Evolutionary conservation across 2,329 filamentous ascomycete species (phyloP).

Genomic region (Colletotrichum orbiculare): DNA sequence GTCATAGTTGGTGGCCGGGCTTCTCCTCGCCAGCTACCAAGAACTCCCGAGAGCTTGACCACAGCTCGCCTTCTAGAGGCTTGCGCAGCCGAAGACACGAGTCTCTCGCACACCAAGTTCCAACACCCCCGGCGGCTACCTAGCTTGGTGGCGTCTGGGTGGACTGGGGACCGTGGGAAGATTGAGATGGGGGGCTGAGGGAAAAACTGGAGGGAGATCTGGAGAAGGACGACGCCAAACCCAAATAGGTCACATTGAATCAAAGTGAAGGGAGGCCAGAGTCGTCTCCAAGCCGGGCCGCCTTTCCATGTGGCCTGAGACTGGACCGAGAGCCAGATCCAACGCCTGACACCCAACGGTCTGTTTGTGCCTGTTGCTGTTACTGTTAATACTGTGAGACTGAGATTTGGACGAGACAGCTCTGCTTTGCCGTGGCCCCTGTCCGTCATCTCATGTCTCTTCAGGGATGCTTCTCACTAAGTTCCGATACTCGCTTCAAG

Average conservation of each 20-base stretch:
- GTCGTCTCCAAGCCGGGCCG: conserved; percentile 24
- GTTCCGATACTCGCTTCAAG: background rate
- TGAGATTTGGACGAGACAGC: background rate
- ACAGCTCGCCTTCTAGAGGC: background rate
- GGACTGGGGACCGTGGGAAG: background rate
- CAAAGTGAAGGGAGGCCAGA: conserved; percentile 12
- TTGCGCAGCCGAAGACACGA: conserved; percentile 23
- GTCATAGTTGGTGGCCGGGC: conserved; percentile 1
- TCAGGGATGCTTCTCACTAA: conserved; percentile 1
- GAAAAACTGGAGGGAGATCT: conserved; percentile 29
- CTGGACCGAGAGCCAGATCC: background rate
- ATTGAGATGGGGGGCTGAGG: conserved; percentile 1
- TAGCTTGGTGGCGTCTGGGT: conserved; percentile 15
- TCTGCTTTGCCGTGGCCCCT: background rate
- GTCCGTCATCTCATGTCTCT: background rate
- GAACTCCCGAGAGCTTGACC: background rate
- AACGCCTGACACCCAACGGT: conserved; percentile 1
- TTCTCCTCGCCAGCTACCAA: background rate
- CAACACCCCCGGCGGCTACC: background rate
- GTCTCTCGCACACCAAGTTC: background rate
- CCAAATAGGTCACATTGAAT: conserved; percentile 8
- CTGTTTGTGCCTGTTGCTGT: background rate
- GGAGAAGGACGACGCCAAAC: conserved; percentile 20
- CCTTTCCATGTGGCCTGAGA: conserved; percentile 34
- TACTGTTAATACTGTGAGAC: background rate